Percentiles rank a stretch among this genome's conserved stretches.
phyloP scores from a whole-genome alignment of 805 yeast species.

The Candida vaughaniae region DNA sequence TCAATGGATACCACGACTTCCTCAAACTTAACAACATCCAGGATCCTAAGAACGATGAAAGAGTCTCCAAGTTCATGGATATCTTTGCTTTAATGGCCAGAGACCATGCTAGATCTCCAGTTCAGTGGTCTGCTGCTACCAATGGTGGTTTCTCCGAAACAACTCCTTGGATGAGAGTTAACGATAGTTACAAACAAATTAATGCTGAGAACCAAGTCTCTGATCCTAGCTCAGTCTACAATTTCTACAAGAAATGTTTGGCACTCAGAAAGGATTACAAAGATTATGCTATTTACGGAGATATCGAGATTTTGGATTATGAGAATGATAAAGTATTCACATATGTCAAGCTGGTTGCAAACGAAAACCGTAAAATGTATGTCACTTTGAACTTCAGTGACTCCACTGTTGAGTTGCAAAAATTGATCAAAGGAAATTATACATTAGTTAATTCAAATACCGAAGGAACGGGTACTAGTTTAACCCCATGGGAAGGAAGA shows the following conservation, averaged over 20 bases:
- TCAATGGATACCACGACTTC: constrained; percentile 37
- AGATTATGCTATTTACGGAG: constrained; percentile 47
- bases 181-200: constrained; percentile 48
- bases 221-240: constrained; percentile 46
- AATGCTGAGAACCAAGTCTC: constrained; percentile 47
- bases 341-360: constrained; percentile 35
- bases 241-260: constrained; percentile 47
- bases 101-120: constrained; percentile 57
- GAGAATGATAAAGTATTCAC: constrained; percentile 43
- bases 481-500: constrained; percentile 48
- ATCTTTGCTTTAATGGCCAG: constrained; percentile 41
- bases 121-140: constrained; percentile 49
- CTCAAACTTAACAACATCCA: constrained; percentile 25
- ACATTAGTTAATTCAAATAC: constrained; percentile 33
- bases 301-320: constrained; percentile 42
- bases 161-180: constrained; percentile 54
- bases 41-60: constrained; percentile 9
- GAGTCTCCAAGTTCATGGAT: constrained; percentile 25
- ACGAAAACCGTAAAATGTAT: constrained; percentile 23
- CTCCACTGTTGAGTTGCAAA: constrained; percentile 28
- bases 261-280: constrained; percentile 42
- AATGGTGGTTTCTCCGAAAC: constrained; percentile 49
- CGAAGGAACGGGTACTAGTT: constrained; percentile 17
- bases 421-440: constrained; percentile 25
- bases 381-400: constrained; percentile 45